Evolutionary conservation across 2,329 filamentous ascomycete genomes (phyloP), one percentile per base, ranked within the genome.

Genomic region (Colletotrichum gigasporum): DNA sequence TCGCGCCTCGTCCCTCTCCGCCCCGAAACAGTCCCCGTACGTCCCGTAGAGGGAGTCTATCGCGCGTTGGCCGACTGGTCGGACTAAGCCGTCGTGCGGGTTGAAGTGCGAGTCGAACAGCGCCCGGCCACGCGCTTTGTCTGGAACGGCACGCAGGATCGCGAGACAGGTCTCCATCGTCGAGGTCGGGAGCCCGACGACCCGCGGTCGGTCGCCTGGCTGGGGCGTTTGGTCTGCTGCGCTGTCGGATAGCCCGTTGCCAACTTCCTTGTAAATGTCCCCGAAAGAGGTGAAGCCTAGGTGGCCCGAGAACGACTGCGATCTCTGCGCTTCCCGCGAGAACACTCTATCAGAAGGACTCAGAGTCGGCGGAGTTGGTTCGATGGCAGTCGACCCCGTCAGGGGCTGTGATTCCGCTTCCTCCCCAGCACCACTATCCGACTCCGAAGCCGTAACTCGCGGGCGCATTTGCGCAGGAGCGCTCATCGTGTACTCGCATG

Each of bases 241-340:
- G 10, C 30, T 39, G 47, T 18, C 20, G 6, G 72, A 75, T 6
- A 81, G 67, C n/a, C 75, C 79, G 34, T 75, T 77, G 2, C 77
- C 16, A 1, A 80, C 79, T 55, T 82, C 80, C 16, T 78, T 76
- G 47, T 78, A 79, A 10, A 82, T 76, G n/a, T 75, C 72, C 35
- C 73, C 77, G 62, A 79, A 79, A 44, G 79, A 82, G 2, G 78
- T 82, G 68, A 77, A 80, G 35, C 80, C 80, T 28, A 83, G 73
- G 69, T 82, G 82, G 0, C 80, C 80, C 11, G 71, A 58, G 8
- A 61, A 52, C 2, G 67, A 51, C 12, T 7, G n/a, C 14, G n/a
- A 16, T 16, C 4, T 39, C 35, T 8, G 35, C 35, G n/a, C n/a
- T 16, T 7, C 16, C 6, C 35, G 16, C 35, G n/a, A 14, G 35